phyloP scores from a whole-genome alignment of 331 rosid species.

The Acacia pycnantha region DNA sequence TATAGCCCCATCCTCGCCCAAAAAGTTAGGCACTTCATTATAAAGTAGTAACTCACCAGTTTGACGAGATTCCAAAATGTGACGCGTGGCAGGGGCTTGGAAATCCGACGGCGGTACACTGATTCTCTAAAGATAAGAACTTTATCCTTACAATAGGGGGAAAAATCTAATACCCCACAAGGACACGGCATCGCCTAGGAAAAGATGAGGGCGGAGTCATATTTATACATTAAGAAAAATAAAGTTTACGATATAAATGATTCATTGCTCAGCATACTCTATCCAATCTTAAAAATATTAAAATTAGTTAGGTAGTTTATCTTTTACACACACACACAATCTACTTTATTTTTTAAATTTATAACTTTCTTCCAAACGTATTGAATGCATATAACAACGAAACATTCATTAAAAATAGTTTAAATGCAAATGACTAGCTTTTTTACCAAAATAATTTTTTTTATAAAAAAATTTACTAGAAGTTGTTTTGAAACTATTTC shows the following conservation, averaged over 20 bases:
- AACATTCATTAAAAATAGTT: too few species aligned
- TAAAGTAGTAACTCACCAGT: background rate
- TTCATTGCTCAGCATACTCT: background rate
- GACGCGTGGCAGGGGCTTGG: background rate
- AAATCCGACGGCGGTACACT: background rate
- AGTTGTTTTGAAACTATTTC: too few species aligned
- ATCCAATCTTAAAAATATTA: too few species aligned
- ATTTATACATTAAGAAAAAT: too few species aligned
- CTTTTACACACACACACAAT: too few species aligned
- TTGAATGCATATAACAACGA: too few species aligned
- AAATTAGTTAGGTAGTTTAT: too few species aligned
- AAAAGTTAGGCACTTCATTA: background rate
- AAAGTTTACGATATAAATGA: background rate
- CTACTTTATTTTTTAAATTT: too few species aligned
- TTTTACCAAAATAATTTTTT: too few species aligned
- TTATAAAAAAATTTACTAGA: too few species aligned
- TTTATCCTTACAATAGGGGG: background rate
- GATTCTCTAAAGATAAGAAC: background rate
- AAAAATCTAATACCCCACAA: background rate
- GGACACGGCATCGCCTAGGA: background rate
- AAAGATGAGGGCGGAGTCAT: background rate
- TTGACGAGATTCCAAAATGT: background rate
- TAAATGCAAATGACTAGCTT: too few species aligned
- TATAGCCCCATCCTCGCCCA: background rate
- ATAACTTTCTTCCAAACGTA: too few species aligned